A percentile compares a stretch with the other conserved stretches of the same genome.
phyloP scores from a whole-genome alignment of 768 basidiomycete genomes.

The Leccinum ochraceum region DNA sequence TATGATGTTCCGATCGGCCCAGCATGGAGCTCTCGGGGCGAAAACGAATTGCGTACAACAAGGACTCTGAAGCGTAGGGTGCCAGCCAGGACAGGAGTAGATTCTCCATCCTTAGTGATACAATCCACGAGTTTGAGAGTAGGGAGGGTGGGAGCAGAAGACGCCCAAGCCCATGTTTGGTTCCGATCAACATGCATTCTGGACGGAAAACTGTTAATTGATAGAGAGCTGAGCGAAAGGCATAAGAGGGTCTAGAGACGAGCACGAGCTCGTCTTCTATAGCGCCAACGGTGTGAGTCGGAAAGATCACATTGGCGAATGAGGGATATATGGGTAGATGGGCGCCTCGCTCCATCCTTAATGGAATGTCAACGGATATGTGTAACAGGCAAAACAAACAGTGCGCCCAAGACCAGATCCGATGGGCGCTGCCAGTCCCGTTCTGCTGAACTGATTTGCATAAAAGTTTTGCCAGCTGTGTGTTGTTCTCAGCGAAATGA shows the following conservation, averaged over 20 bases:
- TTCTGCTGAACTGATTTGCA: no score
- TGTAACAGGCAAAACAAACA: no score
- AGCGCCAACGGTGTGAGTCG: background rate
- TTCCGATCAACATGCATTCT: background rate
- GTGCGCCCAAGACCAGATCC: no score
- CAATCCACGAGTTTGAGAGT: background rate
- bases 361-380: no score
- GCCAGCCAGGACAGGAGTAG: background rate
- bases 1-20: background rate
- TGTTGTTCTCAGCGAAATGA: no score
- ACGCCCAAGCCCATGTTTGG: background rate
- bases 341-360: no score
- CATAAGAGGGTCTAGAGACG: background rate
- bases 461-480: no score
- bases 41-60: background rate
- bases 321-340: no score
- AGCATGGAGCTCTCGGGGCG: background rate
- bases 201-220: background rate
- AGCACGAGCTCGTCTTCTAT: no score
- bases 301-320: background rate
- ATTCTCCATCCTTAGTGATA: background rate
- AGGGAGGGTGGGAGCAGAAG: background rate
- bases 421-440: no score
- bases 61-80: background rate
- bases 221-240: background rate